Evolutionary conservation across 345 rosid genomes (phyloP), one percentile per base, ranked within the genome.

Genomic region (Pugionium dolabratum): DNA sequence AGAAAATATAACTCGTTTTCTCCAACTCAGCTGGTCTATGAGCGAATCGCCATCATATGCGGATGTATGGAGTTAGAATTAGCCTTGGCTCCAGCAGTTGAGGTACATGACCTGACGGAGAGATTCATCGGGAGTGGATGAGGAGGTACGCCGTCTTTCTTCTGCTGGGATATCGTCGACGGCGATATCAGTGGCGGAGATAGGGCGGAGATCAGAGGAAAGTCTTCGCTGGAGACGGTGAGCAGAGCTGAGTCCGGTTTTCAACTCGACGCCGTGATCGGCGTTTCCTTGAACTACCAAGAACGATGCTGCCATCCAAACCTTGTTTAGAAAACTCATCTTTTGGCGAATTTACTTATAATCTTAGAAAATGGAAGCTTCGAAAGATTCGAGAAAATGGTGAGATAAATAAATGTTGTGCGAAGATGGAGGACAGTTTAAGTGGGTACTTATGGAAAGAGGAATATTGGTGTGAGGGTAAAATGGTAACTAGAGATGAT

Each of bases 51-150:
- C 56, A 62, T 46, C 32, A 37, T 6, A 40, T 8, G 34, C 31
- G 6, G n/a, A 30, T 18, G 53, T 34, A 30, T 46, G 54, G 10
- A 26, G 2, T 9, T 9, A 34, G 5, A 44, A 18, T 62, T 45
- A 80, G 59, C 85, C 83, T 75, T 84, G 96, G 26, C 91, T 88
- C 98, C 98, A 91, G 77, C 98, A 93, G 64, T 79, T 90, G 36
- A 93, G 67, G 83, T 85, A 88, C 98, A 93, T 93, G 52, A 90
- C 92, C 41, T 73, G 85, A 11, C 84, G 86, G 64, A 90, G 51
- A 8, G 97, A 83, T 48, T 90, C 98, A 8, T 93, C 98, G 2
- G 74, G 32, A 62, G 83, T 67, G 28, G 75, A 46, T 65, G 75
- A 41, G 54, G 85, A 71, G 9, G 69, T 55, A 18, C 56, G 67